Percentiles rank a stretch among this genome's conserved stretches.
Conservation (phyloP, 2,329 filamentous ascomycete species). For the Sporothrix sp. region DNA sequence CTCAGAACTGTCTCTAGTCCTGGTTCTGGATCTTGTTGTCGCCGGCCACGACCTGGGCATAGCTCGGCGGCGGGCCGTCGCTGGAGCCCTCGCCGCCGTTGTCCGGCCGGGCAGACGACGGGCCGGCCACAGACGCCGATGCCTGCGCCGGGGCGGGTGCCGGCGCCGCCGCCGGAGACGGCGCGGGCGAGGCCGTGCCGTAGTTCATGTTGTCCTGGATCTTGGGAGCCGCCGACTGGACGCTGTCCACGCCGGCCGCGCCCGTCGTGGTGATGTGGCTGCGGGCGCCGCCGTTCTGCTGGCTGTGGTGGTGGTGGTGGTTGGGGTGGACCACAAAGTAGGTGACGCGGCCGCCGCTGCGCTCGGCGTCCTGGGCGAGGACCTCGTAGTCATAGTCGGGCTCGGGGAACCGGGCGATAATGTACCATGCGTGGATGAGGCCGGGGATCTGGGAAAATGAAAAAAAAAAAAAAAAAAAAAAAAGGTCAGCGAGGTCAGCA, state of each 20-base stretch:
- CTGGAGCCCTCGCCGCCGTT: slow-evolving; percentile 35
- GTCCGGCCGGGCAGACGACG: slow-evolving; percentile 18
- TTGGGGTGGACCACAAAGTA: slow-evolving; percentile 62
- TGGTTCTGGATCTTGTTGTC: slow-evolving; percentile 81
- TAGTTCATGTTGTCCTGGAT: slow-evolving; percentile 35
- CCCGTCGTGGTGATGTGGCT: slow-evolving; percentile 8
- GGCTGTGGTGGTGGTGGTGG: slow-evolving; percentile 14
- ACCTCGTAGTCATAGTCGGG: slow-evolving; percentile 58
- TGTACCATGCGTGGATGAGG: slow-evolving; percentile 94
- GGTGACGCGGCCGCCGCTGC: slow-evolving; percentile 48
- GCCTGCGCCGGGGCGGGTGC: slow-evolving; percentile 25
- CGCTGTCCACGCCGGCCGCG: background rate
- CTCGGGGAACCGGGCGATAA: slow-evolving; percentile 85
- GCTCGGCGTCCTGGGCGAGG: slow-evolving; percentile 45
- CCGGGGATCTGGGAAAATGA: slow-evolving; percentile 55
- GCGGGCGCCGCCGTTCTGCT: slow-evolving; percentile 17
- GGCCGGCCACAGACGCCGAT: slow-evolving; percentile 16
- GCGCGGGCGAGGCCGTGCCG: slow-evolving; percentile 27
- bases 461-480: background rate
- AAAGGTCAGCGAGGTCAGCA: too few relatives aligned
- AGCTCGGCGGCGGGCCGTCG: slow-evolving; percentile 62
- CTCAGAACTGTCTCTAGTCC: too few relatives aligned
- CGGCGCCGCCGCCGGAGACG: slow-evolving; percentile 21
- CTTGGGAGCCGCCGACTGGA: slow-evolving; percentile 19
- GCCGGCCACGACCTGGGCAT: slow-evolving; percentile 79